Conservation (phyloP, 2,329 filamentous ascomycete genomes). For the Chrysoporthe puriensis region DNA sequence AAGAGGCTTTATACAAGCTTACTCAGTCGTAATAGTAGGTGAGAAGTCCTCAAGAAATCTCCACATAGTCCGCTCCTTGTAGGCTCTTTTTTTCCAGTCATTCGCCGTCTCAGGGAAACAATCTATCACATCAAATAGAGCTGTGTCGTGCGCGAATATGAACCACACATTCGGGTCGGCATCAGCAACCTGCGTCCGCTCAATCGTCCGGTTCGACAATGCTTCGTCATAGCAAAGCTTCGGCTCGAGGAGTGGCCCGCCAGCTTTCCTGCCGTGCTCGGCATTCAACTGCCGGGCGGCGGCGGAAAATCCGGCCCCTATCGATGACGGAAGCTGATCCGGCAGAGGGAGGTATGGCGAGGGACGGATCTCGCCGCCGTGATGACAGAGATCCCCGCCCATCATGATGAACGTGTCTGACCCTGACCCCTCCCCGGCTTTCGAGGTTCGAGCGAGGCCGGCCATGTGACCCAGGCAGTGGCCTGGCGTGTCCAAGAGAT, state of each 20-base stretch:
- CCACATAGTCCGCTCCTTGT: conserved; percentile 29
- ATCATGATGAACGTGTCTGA: conserved; percentile 32
- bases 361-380: conserved; percentile 31
- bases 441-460: conserved; percentile 32
- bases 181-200: conserved; percentile 30
- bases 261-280: conserved; percentile 24
- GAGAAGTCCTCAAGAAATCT: conserved; percentile 29
- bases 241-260: conserved; percentile 15
- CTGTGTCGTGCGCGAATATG: conserved; percentile 31
- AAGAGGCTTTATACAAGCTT: neutral
- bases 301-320: neutral
- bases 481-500: conserved; percentile 32
- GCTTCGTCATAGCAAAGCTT: neutral
- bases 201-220: conserved; percentile 25
- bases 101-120: conserved; percentile 30
- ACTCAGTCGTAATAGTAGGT: neutral
- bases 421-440: conserved; percentile 2
- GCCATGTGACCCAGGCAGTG: conserved; percentile 32
- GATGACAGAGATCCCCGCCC: conserved; percentile 33
- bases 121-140: conserved; percentile 26
- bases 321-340: conserved; percentile 14
- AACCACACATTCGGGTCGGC: conserved; percentile 29
- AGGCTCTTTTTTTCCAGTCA: conserved; percentile 27
- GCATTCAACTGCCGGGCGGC: conserved; percentile 23
- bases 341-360: conserved; percentile 30